These are phyloP conservation scores for Solanum lycopersicoides DNA, from an alignment of 257 asterid species.

Conservation along the genomic window DNA sequence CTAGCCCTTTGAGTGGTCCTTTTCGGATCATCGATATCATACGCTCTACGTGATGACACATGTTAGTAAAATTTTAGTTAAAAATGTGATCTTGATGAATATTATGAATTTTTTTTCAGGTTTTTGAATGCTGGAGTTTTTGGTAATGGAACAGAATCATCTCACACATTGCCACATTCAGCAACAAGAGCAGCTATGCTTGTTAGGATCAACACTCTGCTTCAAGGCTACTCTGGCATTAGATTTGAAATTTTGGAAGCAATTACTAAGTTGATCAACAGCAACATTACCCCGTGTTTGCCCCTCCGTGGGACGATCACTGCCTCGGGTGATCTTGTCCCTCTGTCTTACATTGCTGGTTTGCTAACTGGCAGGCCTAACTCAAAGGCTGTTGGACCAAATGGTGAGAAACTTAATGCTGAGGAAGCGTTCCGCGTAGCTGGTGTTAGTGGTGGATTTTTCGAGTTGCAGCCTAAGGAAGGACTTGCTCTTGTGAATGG, in stretches of 20 bases:
- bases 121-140: conserved; percentile 43
- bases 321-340: conserved; percentile 47
- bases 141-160: conserved; percentile 28
- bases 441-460: conserved; percentile 20
- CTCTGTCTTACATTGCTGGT: conserved; percentile 40
- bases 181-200: conserved; percentile 52
- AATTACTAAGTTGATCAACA: conserved; percentile 34
- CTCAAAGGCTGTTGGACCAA: conserved; percentile 35
- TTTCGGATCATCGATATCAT: not conserved
- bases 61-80: not conserved
- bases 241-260: conserved; percentile 44
- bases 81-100: not conserved
- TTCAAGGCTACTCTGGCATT: conserved; percentile 47
- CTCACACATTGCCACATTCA: conserved; percentile 33
- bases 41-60: not conserved
- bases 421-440: conserved; percentile 33
- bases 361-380: conserved; percentile 38
- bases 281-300: conserved; percentile 34
- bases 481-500: conserved; percentile 48
- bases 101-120: conserved; percentile 5
- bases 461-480: conserved; percentile 44
- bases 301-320: conserved; percentile 49
- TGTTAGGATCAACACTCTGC: conserved; percentile 41
- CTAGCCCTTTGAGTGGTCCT: not conserved
- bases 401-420: conserved; percentile 27